phyloP scores from a whole-genome alignment of 2,329 filamentous ascomycete genomes.

The Hypoxylon sp. region DNA sequence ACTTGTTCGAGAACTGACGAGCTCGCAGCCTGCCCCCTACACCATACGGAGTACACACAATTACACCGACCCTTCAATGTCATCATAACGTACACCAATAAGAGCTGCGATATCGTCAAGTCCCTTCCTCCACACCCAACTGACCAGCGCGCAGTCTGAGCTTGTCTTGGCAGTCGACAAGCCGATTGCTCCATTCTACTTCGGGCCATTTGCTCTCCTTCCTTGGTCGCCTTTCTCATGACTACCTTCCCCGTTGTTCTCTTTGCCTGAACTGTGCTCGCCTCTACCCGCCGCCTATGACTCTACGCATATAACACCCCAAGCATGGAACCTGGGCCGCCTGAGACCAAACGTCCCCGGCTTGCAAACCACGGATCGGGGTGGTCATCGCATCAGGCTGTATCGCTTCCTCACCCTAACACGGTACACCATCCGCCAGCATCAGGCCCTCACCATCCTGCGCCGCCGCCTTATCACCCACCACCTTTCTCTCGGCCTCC shows the following conservation, averaged over 20 bases:
- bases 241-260: constrained; percentile 53
- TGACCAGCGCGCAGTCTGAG: constrained; percentile 47
- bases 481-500: constrained; percentile 56
- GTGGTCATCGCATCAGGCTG: constrained; percentile 61
- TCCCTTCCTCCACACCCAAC: constrained; percentile 46
- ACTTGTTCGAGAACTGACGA: constrained; percentile 46
- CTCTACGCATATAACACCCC: constrained; percentile 58
- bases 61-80: constrained; percentile 49
- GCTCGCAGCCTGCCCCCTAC: constrained; percentile 42
- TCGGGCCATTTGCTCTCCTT: constrained; percentile 48
- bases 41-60: constrained; percentile 35
- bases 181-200: constrained; percentile 46
- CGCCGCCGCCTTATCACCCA: constrained; percentile 54
- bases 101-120: constrained; percentile 44
- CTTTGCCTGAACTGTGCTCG: constrained; percentile 54
- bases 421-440: constrained; percentile 53
- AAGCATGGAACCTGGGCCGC: constrained; percentile 72
- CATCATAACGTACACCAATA: constrained; percentile 42
- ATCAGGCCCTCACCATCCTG: constrained; percentile 56
- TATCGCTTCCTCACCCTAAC: constrained; percentile 63
- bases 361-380: constrained; percentile 61
- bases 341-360: constrained; percentile 71
- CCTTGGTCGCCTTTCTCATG: constrained; percentile 55
- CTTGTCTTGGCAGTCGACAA: constrained; percentile 47
- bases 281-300: constrained; percentile 52